Base-by-base conservation (phyloP, 2,329 filamentous ascomycete genomes). In the Didymella sp. region DNA sequence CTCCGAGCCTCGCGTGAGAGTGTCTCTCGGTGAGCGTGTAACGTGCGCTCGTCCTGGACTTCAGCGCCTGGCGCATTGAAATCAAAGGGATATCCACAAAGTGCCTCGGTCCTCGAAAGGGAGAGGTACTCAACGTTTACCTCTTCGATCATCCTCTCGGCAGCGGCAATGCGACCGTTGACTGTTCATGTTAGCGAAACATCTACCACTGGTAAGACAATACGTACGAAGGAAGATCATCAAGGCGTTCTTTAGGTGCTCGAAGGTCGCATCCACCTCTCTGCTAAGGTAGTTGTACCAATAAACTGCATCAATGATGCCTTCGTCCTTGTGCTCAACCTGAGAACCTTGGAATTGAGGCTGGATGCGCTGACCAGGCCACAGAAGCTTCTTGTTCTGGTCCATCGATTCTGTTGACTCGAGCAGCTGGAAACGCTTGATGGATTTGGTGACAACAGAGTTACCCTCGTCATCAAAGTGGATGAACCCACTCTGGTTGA, bases 201-300 rank as follows among this genome's bases (percentile, higher is more conserved):
- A 9, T 1, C n/a, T 2, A 2, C 5, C 6, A 6, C 17, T 6
- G 11, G 5, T 4, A 25, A 6, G 24, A 17, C 1, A 2, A 6
- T n/a, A 84, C 91, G 81, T 85, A 96, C 92, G 84, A 43, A 96
- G 82, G 70, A 97, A 92, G 59, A 88, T 87, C 70, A 90, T 90
- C 78, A 96, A 91, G n/a, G 93, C 84, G 66, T 87, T 83, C 27
- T 85, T 85, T 38, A 91, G 87, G 53, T 87, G 82, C 17, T 80
- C 77, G 67, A 94, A 91, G 21, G 91, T 87, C 56, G 88, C 82
- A 15, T 83, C 58, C 27, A 62, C 63, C 9, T 74, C 65, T n/a
- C 85, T 88, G 46, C 89, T 85, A 8, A 94, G 84, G 53, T 91
- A 83, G 56, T 91, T 79, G 73, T 94, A 88, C 93, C 94, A 98